Conservation (phyloP, 2,329 filamentous ascomycete species). For the Ceratocystis ficicola region DNA sequence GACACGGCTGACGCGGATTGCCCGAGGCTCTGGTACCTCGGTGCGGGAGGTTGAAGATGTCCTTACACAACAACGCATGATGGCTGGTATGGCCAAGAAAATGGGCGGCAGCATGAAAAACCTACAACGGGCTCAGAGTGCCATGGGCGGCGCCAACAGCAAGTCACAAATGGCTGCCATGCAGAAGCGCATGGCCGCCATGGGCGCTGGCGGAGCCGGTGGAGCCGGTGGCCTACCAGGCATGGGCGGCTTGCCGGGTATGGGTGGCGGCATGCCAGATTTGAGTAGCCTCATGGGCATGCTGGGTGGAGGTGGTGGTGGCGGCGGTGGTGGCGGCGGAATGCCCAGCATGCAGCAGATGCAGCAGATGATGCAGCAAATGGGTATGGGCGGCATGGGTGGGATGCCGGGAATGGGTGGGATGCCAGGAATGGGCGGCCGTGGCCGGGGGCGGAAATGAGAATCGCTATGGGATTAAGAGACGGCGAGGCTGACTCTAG, state of each 20-base stretch:
- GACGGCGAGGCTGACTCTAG: too few species aligned
- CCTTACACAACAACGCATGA: constrained; percentile 96
- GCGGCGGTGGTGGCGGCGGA: constrained; percentile 40
- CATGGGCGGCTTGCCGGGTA: constrained; percentile 81
- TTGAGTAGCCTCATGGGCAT: constrained; percentile 86
- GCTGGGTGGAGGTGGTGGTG: constrained; percentile 61
- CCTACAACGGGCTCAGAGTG: constrained; percentile 84
- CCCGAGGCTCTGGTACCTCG: constrained; percentile 76
- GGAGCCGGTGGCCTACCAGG: constrained; percentile 45
- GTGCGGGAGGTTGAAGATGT: constrained; percentile 92
- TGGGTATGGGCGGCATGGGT: constrained; percentile 45
- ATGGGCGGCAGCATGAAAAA: constrained; percentile 97
- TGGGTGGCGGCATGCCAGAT: constrained; percentile 60
- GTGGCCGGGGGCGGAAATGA: constrained; percentile 18
- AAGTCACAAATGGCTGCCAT: constrained; percentile 88
- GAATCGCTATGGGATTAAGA: neutral
- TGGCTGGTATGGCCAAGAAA: constrained; percentile 98
- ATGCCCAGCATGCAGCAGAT: constrained; percentile 67
- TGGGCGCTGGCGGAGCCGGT: constrained; percentile 59
- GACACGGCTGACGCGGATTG: constrained; percentile 82
- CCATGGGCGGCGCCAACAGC: constrained; percentile 71
- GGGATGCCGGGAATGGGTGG: constrained; percentile 30
- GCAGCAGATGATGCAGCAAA: constrained; percentile 67
- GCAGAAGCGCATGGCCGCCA: constrained; percentile 95
- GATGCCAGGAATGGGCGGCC: constrained; percentile 25